Conservation (phyloP, 345 rosid genomes). For the Hibiscus mutabilis region DNA sequence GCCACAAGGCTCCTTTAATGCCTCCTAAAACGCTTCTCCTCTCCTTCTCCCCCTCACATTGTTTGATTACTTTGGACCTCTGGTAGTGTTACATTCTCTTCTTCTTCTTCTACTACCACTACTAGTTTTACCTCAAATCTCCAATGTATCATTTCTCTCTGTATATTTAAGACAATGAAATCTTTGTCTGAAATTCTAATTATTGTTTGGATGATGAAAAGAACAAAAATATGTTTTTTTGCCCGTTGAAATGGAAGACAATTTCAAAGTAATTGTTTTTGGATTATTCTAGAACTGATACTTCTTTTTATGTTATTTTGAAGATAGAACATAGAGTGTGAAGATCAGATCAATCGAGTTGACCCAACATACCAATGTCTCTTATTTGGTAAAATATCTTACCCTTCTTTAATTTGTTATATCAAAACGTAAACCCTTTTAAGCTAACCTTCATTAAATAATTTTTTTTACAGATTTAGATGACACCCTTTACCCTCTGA, state of each 20-base stretch:
- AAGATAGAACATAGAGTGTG: slow-evolving; percentile 30
- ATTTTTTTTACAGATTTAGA: slow-evolving; percentile 69
- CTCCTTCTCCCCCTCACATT: neutral
- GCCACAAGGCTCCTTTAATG: neutral
- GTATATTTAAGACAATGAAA: neutral
- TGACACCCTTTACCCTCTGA: slow-evolving; percentile 74
- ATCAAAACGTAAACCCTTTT: neutral
- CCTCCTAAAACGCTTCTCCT: neutral
- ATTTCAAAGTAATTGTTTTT: too few relatives aligned
- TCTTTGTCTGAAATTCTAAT: neutral
- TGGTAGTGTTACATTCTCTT: slow-evolving; percentile 11
- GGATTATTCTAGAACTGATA: too few relatives aligned
- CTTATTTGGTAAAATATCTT: too few relatives aligned
- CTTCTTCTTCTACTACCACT: too few relatives aligned
- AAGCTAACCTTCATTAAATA: neutral
- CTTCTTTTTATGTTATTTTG: neutral
- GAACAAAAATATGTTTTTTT: too few relatives aligned
- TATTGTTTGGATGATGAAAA: neutral
- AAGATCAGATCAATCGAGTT: slow-evolving; percentile 15
- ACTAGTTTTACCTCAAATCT: too few relatives aligned
- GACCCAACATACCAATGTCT: too few relatives aligned
- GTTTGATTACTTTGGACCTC: slow-evolving; percentile 8
- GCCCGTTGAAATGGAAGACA: too few relatives aligned
- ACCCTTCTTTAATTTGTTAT: too few relatives aligned
- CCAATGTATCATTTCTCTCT: neutral